Conservation (phyloP, 768 basidiomycete genomes). For the Phlebiopsis gigantea region DNA sequence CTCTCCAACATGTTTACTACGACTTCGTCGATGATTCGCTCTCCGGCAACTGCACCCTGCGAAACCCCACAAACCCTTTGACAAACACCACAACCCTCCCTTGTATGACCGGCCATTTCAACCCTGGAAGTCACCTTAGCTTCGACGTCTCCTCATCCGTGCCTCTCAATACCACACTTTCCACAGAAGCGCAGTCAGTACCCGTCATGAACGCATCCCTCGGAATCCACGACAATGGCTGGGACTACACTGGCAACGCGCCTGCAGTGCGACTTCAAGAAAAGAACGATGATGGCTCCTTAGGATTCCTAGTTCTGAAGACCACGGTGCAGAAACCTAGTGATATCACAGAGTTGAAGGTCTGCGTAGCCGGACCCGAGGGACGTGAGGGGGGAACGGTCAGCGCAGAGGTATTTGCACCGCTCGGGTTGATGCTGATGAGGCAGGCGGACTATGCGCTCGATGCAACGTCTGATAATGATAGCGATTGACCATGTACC, state of each 20-base stretch:
- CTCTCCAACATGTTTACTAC: slow-evolving; percentile 11
- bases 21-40: slow-evolving; percentile 7
- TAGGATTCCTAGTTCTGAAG: slow-evolving; percentile 1
- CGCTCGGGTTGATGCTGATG: slow-evolving; percentile 14
- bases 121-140: slow-evolving; percentile 1
- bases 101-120: slow-evolving; percentile 14
- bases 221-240: slow-evolving; percentile 1
- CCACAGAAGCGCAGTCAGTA: not conserved
- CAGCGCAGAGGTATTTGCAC: slow-evolving; percentile 12
- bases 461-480: not conserved
- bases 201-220: not conserved
- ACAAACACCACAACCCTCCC: slow-evolving; percentile 1
- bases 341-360: slow-evolving; percentile 15
- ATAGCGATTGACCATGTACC: not conserved
- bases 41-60: slow-evolving; percentile 13
- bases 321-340: slow-evolving; percentile 8
- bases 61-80: not conserved
- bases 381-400: not conserved
- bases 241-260: slow-evolving; percentile 2
- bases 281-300: not conserved
- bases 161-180: slow-evolving; percentile 12
- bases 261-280: slow-evolving; percentile 10
- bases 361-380: slow-evolving; percentile 8
- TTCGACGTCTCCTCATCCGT: slow-evolving; percentile 15
- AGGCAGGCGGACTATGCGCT: slow-evolving; percentile 12